phyloP scores from a whole-genome alignment of 2,329 filamentous ascomycete genomes.

The Fusarium concolor region DNA sequence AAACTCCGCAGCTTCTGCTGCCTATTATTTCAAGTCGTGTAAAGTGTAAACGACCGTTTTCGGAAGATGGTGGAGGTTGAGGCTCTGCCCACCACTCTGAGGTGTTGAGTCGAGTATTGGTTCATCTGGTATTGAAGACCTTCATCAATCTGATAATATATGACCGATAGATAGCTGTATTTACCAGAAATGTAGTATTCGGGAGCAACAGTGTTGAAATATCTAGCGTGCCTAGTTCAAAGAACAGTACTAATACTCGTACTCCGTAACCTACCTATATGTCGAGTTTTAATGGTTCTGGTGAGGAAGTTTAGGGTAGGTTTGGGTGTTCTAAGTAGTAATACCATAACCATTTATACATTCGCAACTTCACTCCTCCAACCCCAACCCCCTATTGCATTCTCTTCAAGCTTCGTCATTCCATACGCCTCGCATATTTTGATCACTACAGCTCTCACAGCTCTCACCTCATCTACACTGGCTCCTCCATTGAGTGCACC shows the following conservation, averaged over 20 bases:
- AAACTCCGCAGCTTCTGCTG: neutral
- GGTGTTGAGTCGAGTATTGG: neutral
- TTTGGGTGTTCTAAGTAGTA: neutral
- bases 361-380: slow-evolving; percentile 46
- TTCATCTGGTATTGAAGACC: neutral
- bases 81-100: neutral
- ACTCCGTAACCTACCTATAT: neutral
- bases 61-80: neutral
- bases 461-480: slow-evolving; percentile 43
- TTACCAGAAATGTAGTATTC: too few species aligned
- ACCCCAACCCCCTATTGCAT: slow-evolving; percentile 42
- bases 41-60: slow-evolving; percentile 13
- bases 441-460: slow-evolving; percentile 43
- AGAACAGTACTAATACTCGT: too few species aligned
- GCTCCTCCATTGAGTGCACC: slow-evolving; percentile 45
- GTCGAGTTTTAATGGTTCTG: neutral
- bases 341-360: slow-evolving; percentile 21
- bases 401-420: slow-evolving; percentile 35
- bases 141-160: neutral
- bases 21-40: neutral
- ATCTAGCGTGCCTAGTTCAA: too few species aligned
- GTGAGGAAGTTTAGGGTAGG: slow-evolving; percentile 4
- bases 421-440: slow-evolving; percentile 45
- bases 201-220: too few species aligned
- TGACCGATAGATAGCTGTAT: too few species aligned